Evolutionary conservation across 129 eudicot genomes (phyloP).

Genomic region (Flaveria ramosissima): DNA sequence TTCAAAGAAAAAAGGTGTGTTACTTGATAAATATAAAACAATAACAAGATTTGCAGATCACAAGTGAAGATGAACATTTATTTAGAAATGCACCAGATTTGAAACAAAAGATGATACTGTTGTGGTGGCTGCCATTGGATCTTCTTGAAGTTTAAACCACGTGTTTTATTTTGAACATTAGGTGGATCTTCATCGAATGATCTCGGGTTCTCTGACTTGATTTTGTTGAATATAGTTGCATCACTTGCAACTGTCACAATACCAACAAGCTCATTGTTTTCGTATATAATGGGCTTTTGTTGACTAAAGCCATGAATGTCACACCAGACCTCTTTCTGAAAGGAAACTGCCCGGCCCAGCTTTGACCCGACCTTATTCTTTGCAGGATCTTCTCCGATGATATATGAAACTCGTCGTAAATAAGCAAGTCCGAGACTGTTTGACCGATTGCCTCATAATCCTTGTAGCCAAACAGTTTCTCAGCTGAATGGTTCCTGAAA

Average conservation of each 20-base stretch:
- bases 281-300: constrained; percentile 72
- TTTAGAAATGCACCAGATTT: constrained; percentile 53
- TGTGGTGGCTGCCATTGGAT: constrained; percentile 63
- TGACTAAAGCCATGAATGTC: constrained; percentile 80
- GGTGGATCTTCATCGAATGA: constrained; percentile 32
- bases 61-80: constrained; percentile 6
- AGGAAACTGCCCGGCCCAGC: constrained; percentile 94
- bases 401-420: constrained; percentile 50
- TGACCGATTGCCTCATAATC: constrained; percentile 72
- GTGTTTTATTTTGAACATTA: constrained; percentile 37
- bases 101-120: constrained; percentile 80
- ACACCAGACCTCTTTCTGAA: constrained; percentile 71
- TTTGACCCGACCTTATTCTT: constrained; percentile 51
- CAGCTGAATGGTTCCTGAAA: constrained; percentile 81
- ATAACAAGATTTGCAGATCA: background rate
- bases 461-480: constrained; percentile 74
- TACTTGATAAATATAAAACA: constrained; percentile 17
- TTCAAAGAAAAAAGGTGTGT: constrained; percentile 7
- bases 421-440: constrained; percentile 50
- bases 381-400: constrained; percentile 46
- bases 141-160: constrained; percentile 52
- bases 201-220: constrained; percentile 40
- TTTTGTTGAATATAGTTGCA: constrained; percentile 59
- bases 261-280: constrained; percentile 79
- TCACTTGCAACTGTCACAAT: constrained; percentile 83